Percentiles rank a stretch among this genome's conserved stretches.
phyloP scores from a whole-genome alignment of 2,329 filamentous ascomycete species.

The Fusarium falciforme region DNA sequence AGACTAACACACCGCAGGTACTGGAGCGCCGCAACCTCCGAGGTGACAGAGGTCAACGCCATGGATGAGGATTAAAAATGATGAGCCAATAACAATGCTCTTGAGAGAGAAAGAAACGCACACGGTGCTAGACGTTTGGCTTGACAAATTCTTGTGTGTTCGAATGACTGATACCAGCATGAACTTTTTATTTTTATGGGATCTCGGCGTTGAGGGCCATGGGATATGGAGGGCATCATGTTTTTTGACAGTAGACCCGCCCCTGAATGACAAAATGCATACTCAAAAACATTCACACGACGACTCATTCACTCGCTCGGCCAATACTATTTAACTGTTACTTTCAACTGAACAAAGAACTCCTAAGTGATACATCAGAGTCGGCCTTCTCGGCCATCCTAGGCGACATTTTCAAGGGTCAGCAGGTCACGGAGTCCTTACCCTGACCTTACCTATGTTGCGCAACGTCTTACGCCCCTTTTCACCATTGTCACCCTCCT shows the following conservation, averaged over 20 bases:
- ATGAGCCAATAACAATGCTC: slow-evolving; percentile 8
- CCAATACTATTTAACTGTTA: slow-evolving; percentile 9
- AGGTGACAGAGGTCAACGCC: slow-evolving; percentile 67
- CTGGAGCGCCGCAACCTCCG: slow-evolving; percentile 69
- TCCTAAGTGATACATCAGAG: slow-evolving; percentile 43
- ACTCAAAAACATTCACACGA: slow-evolving; percentile 23
- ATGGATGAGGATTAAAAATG: slow-evolving; percentile 49
- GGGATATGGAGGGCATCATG: slow-evolving; percentile 47
- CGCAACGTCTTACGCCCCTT: slow-evolving; percentile 27
- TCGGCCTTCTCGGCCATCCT: slow-evolving; percentile 30
- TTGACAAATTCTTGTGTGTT: slow-evolving; percentile 41
- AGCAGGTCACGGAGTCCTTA: slow-evolving; percentile 59
- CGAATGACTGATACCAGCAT: slow-evolving; percentile 51
- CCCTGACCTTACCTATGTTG: slow-evolving; percentile 65
- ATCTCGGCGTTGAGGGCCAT: slow-evolving; percentile 51
- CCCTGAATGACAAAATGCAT: slow-evolving; percentile 40
- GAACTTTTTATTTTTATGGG: slow-evolving; percentile 45
- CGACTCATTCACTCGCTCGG: neutral
- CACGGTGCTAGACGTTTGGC: slow-evolving; percentile 41
- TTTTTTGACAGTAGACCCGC: slow-evolving; percentile 43
- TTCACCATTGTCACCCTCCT: slow-evolving; percentile 20
- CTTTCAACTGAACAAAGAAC: slow-evolving; percentile 26
- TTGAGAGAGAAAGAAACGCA: slow-evolving; percentile 17
- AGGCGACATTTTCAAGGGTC: slow-evolving; percentile 40
- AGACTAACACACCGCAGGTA: slow-evolving; percentile 55